phyloP scores from a whole-genome alignment of 1,284 basidiomycete species.

The Ustilago shanxiensis region DNA sequence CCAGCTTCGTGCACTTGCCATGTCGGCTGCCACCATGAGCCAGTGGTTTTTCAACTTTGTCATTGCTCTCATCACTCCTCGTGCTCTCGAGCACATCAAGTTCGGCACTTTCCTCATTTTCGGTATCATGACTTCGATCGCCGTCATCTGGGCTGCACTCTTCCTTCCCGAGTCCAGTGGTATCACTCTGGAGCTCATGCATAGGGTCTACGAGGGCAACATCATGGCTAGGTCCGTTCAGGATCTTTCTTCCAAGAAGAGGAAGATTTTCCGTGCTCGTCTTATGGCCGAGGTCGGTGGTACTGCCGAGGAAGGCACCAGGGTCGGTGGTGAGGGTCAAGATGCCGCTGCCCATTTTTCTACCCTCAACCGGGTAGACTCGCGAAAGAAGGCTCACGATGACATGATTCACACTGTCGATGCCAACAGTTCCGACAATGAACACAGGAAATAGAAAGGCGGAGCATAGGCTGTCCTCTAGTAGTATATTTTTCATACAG shows the following conservation, averaged over 20 bases:
- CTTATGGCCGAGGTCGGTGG: conserved; percentile 44
- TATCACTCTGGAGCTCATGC: conserved; percentile 64
- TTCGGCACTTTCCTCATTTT: conserved; percentile 66
- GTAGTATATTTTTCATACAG: neutral
- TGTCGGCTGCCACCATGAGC: conserved; percentile 53
- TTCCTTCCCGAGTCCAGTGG: conserved; percentile 65
- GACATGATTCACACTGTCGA: conserved; percentile 24
- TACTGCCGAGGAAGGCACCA: conserved; percentile 25
- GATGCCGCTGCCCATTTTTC: conserved; percentile 9
- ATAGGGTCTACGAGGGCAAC: conserved; percentile 60
- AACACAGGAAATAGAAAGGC: conserved; percentile 15
- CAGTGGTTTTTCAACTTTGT: conserved; percentile 66
- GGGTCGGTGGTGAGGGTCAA: neutral
- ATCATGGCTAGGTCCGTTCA: conserved; percentile 57
- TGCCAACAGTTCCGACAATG: conserved; percentile 18
- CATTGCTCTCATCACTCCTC: conserved; percentile 64
- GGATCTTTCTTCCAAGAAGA: conserved; percentile 55
- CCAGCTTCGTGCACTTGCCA: conserved; percentile 66
- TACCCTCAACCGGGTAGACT: conserved; percentile 20
- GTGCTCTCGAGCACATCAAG: conserved; percentile 61
- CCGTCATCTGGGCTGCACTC: conserved; percentile 62
- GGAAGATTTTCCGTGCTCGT: conserved; percentile 33
- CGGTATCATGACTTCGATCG: conserved; percentile 53
- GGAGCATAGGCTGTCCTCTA: neutral
- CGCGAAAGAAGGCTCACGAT: conserved; percentile 26